A percentile compares a stretch with the other conserved stretches of the same genome.
phyloP scores from a whole-genome alignment of 2,329 filamentous ascomycete genomes.

The Aspergillus eucalypticola region DNA sequence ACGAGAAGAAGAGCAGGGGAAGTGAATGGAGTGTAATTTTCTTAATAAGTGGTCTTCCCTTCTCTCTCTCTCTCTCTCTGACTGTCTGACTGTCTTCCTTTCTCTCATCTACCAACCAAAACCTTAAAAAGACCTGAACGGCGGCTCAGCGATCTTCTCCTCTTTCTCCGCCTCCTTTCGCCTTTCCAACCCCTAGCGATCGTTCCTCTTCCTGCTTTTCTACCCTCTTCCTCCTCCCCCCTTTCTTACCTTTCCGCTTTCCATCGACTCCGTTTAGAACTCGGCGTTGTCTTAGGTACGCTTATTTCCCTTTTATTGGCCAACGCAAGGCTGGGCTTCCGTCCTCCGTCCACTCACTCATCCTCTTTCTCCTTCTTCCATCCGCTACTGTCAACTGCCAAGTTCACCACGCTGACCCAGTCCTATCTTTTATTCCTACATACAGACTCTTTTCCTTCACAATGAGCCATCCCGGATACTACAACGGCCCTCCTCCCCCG shows the following conservation, averaged over 20 bases:
- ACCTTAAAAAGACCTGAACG: not conserved
- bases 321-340: constrained; percentile 5
- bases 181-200: not conserved
- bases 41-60: not conserved
- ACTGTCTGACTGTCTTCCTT: too few species aligned
- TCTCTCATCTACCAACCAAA: not conserved
- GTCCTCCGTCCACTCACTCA: not conserved
- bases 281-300: constrained; percentile 28
- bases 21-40: not conserved
- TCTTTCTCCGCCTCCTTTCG: constrained; percentile 6
- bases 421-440: not conserved
- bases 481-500: constrained; percentile 36
- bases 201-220: not conserved
- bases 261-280: constrained; percentile 12
- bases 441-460: constrained; percentile 13
- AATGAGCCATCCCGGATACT: constrained; percentile 26
- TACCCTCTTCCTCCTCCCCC: constrained; percentile 12
- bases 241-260: not conserved
- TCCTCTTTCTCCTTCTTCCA: constrained; percentile 1
- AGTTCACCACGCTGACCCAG: constrained; percentile 2
- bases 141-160: constrained; percentile 4
- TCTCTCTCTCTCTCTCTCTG: not conserved
- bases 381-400: not conserved
- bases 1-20: not conserved
- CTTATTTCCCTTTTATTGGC: constrained; percentile 19